These are phyloP conservation scores for Schizonepeta tenuifolia DNA, from an alignment of 257 asterid genomes.

Conservation along the genomic window DNA sequence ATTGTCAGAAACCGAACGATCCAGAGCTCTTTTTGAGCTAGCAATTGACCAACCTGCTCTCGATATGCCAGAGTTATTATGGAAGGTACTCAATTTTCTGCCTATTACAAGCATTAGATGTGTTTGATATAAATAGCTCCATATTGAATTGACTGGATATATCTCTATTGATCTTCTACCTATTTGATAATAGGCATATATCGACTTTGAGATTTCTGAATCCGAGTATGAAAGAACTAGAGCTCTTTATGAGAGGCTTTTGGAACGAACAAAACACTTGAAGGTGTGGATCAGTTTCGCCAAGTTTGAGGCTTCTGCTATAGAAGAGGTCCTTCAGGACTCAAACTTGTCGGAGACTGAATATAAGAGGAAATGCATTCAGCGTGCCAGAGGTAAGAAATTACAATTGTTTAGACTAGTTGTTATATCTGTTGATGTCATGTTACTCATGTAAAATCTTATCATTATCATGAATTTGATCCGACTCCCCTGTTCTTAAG, in stretches of 20 bases:
- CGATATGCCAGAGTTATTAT: slow-evolving; percentile 93
- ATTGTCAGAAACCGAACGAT: slow-evolving; percentile 84
- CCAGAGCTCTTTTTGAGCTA: slow-evolving; percentile 90
- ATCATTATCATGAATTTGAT: slow-evolving; percentile 4
- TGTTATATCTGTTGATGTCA: background rate
- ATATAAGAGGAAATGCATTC: slow-evolving; percentile 55
- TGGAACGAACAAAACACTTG: slow-evolving; percentile 88
- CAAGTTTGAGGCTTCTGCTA: slow-evolving; percentile 82
- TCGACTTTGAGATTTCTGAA: slow-evolving; percentile 92
- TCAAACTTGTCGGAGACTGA: slow-evolving; percentile 56
- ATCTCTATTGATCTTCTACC: slow-evolving; percentile 21
- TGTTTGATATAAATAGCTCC: background rate
- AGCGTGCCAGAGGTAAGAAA: slow-evolving; percentile 79
- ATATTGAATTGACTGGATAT: background rate
- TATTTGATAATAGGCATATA: slow-evolving; percentile 70
- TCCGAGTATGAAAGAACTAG: slow-evolving; percentile 83
- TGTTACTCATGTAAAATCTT: slow-evolving; percentile 15
- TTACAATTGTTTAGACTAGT: background rate
- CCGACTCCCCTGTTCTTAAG: slow-evolving; percentile 44
- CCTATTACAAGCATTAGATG: background rate
- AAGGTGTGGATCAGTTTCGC: slow-evolving; percentile 99
- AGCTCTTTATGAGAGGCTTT: slow-evolving; percentile 87
- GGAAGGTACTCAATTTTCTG: slow-evolving; percentile 66
- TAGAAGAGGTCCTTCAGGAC: slow-evolving; percentile 48
- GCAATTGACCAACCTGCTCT: slow-evolving; percentile 96